phyloP scores from a whole-genome alignment of 1,284 basidiomycete genomes.

The Fomitopsis schrenkii region DNA sequence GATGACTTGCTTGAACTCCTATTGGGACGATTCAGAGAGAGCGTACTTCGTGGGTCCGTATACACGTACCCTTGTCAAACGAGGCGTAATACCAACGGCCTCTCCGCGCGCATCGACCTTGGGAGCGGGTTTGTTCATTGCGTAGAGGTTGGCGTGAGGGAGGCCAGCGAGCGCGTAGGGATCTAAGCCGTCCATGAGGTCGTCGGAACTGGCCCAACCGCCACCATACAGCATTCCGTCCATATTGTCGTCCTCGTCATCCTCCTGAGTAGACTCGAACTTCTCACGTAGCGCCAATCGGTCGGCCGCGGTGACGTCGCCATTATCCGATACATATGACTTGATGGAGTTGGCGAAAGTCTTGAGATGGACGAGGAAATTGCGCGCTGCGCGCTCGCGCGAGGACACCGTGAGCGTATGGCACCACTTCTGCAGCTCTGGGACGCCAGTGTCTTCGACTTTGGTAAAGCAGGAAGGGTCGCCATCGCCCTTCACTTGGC shows the following conservation, averaged over 20 bases:
- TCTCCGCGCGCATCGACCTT: constrained; percentile 42
- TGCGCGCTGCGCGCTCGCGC: constrained; percentile 47
- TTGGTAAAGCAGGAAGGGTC: constrained; percentile 53
- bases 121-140: constrained; percentile 28
- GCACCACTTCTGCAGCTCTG: constrained; percentile 56
- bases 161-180: constrained; percentile 27
- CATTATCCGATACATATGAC: constrained; percentile 46
- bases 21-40: neutral
- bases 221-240: constrained; percentile 19
- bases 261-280: constrained; percentile 42
- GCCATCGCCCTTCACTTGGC: constrained; percentile 56
- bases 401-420: constrained; percentile 49
- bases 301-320: constrained; percentile 46
- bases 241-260: constrained; percentile 21
- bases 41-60: neutral
- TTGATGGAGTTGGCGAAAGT: constrained; percentile 45
- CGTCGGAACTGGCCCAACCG: constrained; percentile 15
- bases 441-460: constrained; percentile 50
- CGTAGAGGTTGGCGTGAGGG: constrained; percentile 28
- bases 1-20: constrained; percentile 46
- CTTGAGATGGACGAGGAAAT: constrained; percentile 43
- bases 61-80: constrained; percentile 37
- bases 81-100: constrained; percentile 40
- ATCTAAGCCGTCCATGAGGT: constrained; percentile 25
- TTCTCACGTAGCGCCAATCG: constrained; percentile 43